Base-by-base conservation (phyloP, 352 stramenopile genomes). In the Thalassiosira ordinaria region DNA sequence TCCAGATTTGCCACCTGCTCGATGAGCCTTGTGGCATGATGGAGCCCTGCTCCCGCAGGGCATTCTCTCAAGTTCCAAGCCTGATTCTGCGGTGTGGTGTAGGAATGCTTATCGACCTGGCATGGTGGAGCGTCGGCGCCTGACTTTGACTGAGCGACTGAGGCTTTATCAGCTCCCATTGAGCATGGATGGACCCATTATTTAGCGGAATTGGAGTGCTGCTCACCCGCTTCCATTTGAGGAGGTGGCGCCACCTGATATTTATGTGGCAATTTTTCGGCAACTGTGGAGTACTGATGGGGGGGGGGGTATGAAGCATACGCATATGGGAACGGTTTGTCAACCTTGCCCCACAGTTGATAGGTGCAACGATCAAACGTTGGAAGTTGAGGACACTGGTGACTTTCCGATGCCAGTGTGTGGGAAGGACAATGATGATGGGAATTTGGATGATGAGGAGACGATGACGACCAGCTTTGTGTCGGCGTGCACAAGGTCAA, bases 121-220 rank as follows among this genome's bases (percentile, higher is more conserved):
- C 1, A 24, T 2, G 1, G 2, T 26, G 8, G 26, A 16, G 1
- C 5, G 14, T 13, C 53, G 53, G 14, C 31, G 13, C 1, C 27
- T 63, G 29, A 14, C 29, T 20, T n/a, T 26, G 3, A 2, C 9
- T 7, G 53, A 63, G 53, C 14, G 27, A 1, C 14, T 47, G 2
- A 27, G 53, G 27, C 16, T 63, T 18, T 46, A 47, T 26, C 53
- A 63, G 27, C 27, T 63, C 0, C 53, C 53, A 5, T 29, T 63
- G 29, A 1, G 1, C 16, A 47, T 63, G 31, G 53, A 63, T 29
- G 16, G 20, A 26, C 1, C n/a, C 1, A 9, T 63, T 37, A 29
- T n/a, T n/a, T n/a, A n/a, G n/a, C n/a, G n/a, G n/a, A n/a, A n/a
- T n/a, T n/a, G n/a, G n/a, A n/a, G n/a, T n/a, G n/a, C n/a, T 6